These are phyloP conservation scores for Viola pubescens DNA, from an alignment of 441 rosid genomes.

Conservation along the genomic window DNA sequence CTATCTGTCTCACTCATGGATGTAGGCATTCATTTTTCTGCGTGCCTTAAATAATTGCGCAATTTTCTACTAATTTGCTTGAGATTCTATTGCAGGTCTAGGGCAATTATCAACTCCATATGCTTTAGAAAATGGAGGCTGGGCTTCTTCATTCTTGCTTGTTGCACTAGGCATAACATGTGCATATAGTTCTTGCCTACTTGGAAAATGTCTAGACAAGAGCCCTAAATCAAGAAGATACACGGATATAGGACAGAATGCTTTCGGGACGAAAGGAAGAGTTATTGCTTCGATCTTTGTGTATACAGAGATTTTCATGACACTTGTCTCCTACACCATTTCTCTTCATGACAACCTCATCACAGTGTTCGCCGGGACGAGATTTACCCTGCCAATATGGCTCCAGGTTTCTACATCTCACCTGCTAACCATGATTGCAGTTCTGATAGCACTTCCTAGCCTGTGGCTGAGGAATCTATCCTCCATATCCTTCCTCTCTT, in stretches of 20 bases:
- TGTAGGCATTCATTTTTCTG: not conserved
- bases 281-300: slow-evolving; percentile 36
- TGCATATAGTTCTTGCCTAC: slow-evolving; percentile 47
- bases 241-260: slow-evolving; percentile 50
- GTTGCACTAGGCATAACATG: slow-evolving; percentile 40
- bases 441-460: slow-evolving; percentile 58
- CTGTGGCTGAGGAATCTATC: slow-evolving; percentile 66
- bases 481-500: slow-evolving; percentile 59
- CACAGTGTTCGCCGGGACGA: slow-evolving; percentile 35
- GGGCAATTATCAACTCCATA: slow-evolving; percentile 73
- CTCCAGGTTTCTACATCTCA: slow-evolving; percentile 35
- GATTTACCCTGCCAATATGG: slow-evolving; percentile 17
- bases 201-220: slow-evolving; percentile 56
- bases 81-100: slow-evolving; percentile 34
- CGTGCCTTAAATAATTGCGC: not conserved
- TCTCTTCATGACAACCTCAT: slow-evolving; percentile 68
- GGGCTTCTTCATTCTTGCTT: slow-evolving; percentile 53
- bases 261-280: slow-evolving; percentile 49
- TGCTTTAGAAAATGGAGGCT: slow-evolving; percentile 60
- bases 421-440: slow-evolving; percentile 43
- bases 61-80: not conserved
- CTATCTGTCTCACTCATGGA: not conserved
- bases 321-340: slow-evolving; percentile 69
- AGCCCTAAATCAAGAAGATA: slow-evolving; percentile 54
- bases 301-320: slow-evolving; percentile 65